phyloP scores from a whole-genome alignment of 2,329 filamentous ascomycete genomes.

The Aspergillus amoenus region DNA sequence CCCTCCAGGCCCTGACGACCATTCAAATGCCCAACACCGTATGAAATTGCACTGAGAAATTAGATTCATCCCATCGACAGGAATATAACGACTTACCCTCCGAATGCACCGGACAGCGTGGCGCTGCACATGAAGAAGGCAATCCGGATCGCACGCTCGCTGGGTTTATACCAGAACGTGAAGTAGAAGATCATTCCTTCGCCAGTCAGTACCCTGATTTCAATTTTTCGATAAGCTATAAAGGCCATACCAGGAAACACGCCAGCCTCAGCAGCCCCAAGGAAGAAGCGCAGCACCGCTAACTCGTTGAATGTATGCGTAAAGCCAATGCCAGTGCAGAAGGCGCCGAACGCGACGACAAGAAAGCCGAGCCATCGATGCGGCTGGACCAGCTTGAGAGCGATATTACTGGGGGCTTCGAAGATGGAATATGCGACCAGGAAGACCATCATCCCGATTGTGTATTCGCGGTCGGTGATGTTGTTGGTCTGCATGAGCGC shows the following conservation, averaged over 20 bases:
- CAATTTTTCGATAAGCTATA: not conserved
- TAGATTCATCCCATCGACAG: not conserved
- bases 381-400: conserved; percentile 6
- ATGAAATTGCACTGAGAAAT: conserved; percentile 5
- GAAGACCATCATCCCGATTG: conserved; percentile 39
- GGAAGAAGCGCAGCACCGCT: conserved; percentile 16
- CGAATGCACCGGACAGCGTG: conserved; percentile 1
- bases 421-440: conserved; percentile 26
- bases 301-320: conserved; percentile 9
- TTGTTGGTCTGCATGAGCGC: conserved; percentile 33
- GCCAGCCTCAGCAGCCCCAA: conserved; percentile 19
- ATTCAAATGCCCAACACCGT: conserved; percentile 9
- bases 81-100: not conserved
- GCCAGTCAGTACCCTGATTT: not conserved
- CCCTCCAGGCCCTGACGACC: not conserved
- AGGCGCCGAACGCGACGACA: conserved; percentile 15
- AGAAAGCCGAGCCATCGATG: conserved; percentile 38
- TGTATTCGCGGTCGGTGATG: not conserved
- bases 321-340: conserved; percentile 14
- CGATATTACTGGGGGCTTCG: conserved; percentile 22
- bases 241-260: conserved; percentile 24
- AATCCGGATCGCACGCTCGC: conserved; percentile 30
- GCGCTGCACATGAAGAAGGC: conserved; percentile 12
- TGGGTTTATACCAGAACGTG: conserved; percentile 37
- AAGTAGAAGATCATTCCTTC: conserved; percentile 29